These are phyloP conservation scores for Paracorniculantispora psalliotae DNA, from an alignment of 2,329 filamentous ascomycete species.

Conservation along the genomic window DNA sequence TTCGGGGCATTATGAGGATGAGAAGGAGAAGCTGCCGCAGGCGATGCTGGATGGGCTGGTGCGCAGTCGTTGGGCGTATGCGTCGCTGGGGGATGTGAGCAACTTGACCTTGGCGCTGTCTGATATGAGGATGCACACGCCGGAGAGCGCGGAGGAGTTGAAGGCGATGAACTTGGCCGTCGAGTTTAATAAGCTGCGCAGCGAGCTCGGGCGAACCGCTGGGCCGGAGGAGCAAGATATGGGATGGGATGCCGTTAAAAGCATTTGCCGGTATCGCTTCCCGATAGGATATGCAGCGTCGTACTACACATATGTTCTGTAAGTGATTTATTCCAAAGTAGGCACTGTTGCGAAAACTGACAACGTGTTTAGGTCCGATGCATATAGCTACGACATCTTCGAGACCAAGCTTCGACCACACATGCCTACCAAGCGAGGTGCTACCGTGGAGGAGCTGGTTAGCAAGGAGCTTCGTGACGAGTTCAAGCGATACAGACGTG, in stretches of 20 bases:
- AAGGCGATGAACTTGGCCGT: neutral
- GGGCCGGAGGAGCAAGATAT: neutral
- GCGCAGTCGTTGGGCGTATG: too few relatives aligned
- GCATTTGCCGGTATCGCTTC: neutral
- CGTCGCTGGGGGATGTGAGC: neutral
- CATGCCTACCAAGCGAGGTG: neutral
- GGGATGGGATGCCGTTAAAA: neutral
- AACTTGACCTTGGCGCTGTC: neutral
- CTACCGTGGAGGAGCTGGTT: neutral
- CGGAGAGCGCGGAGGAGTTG: neutral
- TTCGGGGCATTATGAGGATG: neutral
- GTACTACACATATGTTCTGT: neutral
- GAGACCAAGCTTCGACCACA: neutral
- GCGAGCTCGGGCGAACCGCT: neutral
- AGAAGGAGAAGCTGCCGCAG: neutral
- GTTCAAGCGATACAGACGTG: conserved; percentile 48
- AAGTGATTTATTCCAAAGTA: neutral
- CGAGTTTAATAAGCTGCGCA: neutral
- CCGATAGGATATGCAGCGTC: neutral
- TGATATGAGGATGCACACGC: neutral
- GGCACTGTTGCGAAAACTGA: too few relatives aligned
- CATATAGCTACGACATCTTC: neutral
- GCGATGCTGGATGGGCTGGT: neutral
- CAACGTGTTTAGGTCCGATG: neutral
- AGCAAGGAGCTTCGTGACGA: neutral